Evolutionary conservation across 148 eudicot genomes (phyloP).

Genomic region (Rhododendron molle): DNA sequence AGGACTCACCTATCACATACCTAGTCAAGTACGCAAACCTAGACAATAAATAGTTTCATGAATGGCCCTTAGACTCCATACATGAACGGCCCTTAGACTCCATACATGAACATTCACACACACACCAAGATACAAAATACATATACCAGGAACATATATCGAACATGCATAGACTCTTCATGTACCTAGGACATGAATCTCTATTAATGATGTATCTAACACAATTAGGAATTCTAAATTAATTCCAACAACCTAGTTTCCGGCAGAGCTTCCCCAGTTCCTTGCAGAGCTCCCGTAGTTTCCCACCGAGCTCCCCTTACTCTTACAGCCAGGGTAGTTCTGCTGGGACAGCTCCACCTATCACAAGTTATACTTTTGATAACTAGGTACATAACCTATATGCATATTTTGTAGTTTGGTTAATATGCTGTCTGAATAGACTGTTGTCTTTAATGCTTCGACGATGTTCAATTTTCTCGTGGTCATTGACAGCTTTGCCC

Average conservation of each 20-base stretch:
- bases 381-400: slow-evolving; percentile 39
- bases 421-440: neutral
- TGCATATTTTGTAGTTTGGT: neutral
- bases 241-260: slow-evolving; percentile 43
- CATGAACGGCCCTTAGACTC: too few relatives aligned
- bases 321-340: slow-evolving; percentile 30
- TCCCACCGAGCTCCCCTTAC: slow-evolving; percentile 33
- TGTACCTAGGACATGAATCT: too few relatives aligned
- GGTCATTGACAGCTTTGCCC: slow-evolving; percentile 55
- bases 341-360: slow-evolving; percentile 30
- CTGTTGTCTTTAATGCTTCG: neutral
- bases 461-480: neutral
- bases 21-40: too few relatives aligned
- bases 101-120: too few relatives aligned
- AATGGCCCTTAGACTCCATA: too few relatives aligned
- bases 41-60: too few relatives aligned
- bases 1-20: too few relatives aligned
- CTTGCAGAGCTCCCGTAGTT: slow-evolving; percentile 38
- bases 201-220: too few relatives aligned
- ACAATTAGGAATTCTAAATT: too few relatives aligned
- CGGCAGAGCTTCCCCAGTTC: slow-evolving; percentile 43
- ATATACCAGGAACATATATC: too few relatives aligned
- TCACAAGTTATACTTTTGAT: slow-evolving; percentile 42
- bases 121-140: too few relatives aligned
- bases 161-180: too few relatives aligned